phyloP scores from a whole-genome alignment of 2,329 filamentous ascomycete species.

The Colletotrichum neosansevieriae region DNA sequence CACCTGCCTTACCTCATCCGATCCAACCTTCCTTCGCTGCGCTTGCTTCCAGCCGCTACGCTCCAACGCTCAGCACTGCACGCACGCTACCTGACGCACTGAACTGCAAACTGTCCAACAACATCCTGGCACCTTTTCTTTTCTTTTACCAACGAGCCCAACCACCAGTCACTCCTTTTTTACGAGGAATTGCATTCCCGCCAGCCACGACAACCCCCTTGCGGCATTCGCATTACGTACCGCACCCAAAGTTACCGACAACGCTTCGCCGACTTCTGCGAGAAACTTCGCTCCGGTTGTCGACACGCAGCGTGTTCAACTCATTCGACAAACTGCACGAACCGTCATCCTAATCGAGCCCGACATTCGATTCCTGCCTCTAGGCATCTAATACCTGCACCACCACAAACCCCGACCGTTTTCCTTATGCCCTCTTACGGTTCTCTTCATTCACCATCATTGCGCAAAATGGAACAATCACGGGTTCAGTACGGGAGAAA shows the following conservation, averaged over 20 bases:
- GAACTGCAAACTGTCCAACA: slow-evolving; percentile 19
- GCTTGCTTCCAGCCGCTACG: neutral
- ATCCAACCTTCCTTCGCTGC: slow-evolving; percentile 18
- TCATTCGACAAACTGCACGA: slow-evolving; percentile 5
- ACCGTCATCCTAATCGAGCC: slow-evolving; percentile 5
- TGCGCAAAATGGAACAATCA: slow-evolving; percentile 84
- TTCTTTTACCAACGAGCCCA: slow-evolving; percentile 24
- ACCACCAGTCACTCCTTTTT: slow-evolving; percentile 40
- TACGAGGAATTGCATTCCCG: slow-evolving; percentile 31
- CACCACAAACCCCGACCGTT: slow-evolving; percentile 10
- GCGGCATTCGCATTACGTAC: slow-evolving; percentile 36
- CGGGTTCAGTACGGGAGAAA: slow-evolving; percentile 66
- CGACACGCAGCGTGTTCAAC: neutral
- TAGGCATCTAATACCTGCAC: slow-evolving; percentile 29
- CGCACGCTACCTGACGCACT: slow-evolving; percentile 26
- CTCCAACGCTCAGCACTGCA: slow-evolving; percentile 11
- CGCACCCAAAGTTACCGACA: slow-evolving; percentile 2
- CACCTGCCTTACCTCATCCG: neutral
- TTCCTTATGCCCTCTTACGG: slow-evolving; percentile 81
- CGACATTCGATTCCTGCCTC: slow-evolving; percentile 18
- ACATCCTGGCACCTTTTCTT: slow-evolving; percentile 18
- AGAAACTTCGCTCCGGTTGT: neutral
- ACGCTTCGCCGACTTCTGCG: neutral
- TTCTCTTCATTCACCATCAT: slow-evolving; percentile 78
- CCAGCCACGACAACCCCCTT: slow-evolving; percentile 36